Evolutionary conservation across 2,329 filamentous ascomycete species (phyloP), one percentile per base, ranked within the genome.

Genomic region (Exophiala phaeomuriformis): DNA sequence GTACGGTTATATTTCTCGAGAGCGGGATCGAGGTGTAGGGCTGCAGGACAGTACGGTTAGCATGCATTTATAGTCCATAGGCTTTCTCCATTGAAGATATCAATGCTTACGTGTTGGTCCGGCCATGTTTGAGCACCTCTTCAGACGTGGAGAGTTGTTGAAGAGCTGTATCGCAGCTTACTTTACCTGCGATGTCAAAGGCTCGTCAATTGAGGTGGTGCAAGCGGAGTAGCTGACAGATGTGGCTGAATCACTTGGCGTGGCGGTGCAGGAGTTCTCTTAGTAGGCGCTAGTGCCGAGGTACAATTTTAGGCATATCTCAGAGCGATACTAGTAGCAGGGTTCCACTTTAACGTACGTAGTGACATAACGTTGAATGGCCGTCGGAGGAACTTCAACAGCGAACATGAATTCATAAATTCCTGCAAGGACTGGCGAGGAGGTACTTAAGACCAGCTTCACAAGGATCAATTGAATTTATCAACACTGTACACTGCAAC

Each of bases 1-100:
- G 62, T 73, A 79, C 77, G 72, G 63, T 75, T 74, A 65, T 74
- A 75, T 68, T 73, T 76, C 68, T 74, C 71, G 56, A 72, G 64
- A 53, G 70, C 72, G 64, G 73, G 70, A 64, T 72, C 69, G 65
- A 70, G 66, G 62, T 68, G 63, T 64, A 69, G 65, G 57, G 71
- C 69, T 70, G 59, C 59, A 68, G 69, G 64, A 50, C 7, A 33
- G 12, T 30, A 41, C 44, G 31, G 46, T 56, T 47, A 56, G 53
- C 35, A 41, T 51, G 30, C n/a, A 9, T 6, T 12, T 30, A 19
- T 19, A 19, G 40, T 27, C 70, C 71, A 67, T 69, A 70, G 72
- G 77, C 80, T 75, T 75, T 67, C 45, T 9, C 6, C n/a, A 37
- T n/a, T 46, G 28, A 10, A 35, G n/a, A 9, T 8, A 5, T 3